These are phyloP conservation scores for Ramalina intermedia DNA, from an alignment of 495 filamentous ascomycete genomes.

Conservation along the genomic window DNA sequence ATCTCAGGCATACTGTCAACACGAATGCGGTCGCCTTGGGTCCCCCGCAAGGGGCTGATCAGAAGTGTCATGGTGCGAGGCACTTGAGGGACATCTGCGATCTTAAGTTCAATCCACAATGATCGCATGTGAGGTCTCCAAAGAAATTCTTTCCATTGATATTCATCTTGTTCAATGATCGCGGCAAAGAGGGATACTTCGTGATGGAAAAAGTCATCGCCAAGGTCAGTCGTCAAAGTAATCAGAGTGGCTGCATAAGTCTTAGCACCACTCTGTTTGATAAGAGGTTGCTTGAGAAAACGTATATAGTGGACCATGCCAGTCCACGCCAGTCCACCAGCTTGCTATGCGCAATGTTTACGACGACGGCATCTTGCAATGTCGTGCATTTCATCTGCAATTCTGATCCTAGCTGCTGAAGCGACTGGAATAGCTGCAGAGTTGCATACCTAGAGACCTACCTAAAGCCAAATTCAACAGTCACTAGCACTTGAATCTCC, in stretches of 20 bases:
- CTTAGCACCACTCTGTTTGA: conserved; percentile 24
- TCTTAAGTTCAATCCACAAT: conserved; percentile 25
- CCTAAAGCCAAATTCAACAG: too few species aligned
- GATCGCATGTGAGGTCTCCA: conserved; percentile 43
- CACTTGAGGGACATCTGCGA: too few species aligned
- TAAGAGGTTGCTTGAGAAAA: conserved; percentile 51
- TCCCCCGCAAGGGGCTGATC: conserved; percentile 9
- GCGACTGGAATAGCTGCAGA: too few species aligned
- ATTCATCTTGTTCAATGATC: conserved; percentile 16
- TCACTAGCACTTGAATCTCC: too few species aligned
- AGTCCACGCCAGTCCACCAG: background rate
- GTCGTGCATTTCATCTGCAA: background rate
- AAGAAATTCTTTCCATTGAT: conserved; percentile 28
- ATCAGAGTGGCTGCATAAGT: conserved; percentile 39
- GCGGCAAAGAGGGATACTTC: conserved; percentile 35
- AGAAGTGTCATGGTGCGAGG: conserved; percentile 16
- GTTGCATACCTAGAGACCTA: too few species aligned
- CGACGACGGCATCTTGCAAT: background rate
- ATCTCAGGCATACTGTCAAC: conserved; percentile 26
- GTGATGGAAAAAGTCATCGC: conserved; percentile 66
- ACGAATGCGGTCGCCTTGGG: background rate
- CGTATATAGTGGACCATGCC: conserved; percentile 54
- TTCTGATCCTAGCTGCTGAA: too few species aligned
- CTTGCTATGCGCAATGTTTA: background rate
- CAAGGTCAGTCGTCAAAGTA: conserved; percentile 81